Conservation (phyloP, 257 asterid species). For the Gynochthodes officinalis region DNA sequence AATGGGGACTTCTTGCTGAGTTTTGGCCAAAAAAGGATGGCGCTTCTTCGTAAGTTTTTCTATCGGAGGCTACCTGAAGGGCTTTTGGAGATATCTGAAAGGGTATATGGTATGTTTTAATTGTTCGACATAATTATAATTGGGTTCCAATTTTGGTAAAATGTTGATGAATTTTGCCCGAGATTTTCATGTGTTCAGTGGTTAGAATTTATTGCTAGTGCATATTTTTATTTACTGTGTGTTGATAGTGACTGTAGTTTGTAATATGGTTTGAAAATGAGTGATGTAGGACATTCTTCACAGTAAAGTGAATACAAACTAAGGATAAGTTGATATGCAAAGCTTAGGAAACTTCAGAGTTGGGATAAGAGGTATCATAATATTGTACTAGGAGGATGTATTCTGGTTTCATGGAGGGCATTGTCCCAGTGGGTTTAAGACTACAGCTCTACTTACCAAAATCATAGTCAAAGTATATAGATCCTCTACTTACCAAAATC, state of each 20-base stretch:
- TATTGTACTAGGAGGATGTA: not conserved
- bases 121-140: not conserved
- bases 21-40: slow-evolving; percentile 23
- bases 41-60: slow-evolving; percentile 30
- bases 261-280: not conserved
- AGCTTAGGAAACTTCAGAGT: not conserved
- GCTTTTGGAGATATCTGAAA: slow-evolving; percentile 33
- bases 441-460: not conserved
- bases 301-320: not conserved
- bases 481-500: not conserved
- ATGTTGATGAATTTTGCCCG: no score
- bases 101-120: slow-evolving; percentile 32
- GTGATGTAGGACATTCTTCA: not conserved
- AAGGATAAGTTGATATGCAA: not conserved
- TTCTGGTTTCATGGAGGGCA: not conserved
- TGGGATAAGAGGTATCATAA: not conserved
- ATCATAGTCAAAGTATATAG: not conserved
- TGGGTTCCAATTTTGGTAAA: not conserved
- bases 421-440: not conserved
- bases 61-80: slow-evolving; percentile 34
- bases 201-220: not conserved
- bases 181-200: not conserved
- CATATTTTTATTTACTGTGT: not conserved
- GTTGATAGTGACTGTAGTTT: not conserved
- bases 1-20: slow-evolving; percentile 10